Percentiles rank a stretch among this genome's conserved stretches.
Conservation (phyloP, 2,329 filamentous ascomycete species). For the Pyrenophora tritici-repentis region DNA sequence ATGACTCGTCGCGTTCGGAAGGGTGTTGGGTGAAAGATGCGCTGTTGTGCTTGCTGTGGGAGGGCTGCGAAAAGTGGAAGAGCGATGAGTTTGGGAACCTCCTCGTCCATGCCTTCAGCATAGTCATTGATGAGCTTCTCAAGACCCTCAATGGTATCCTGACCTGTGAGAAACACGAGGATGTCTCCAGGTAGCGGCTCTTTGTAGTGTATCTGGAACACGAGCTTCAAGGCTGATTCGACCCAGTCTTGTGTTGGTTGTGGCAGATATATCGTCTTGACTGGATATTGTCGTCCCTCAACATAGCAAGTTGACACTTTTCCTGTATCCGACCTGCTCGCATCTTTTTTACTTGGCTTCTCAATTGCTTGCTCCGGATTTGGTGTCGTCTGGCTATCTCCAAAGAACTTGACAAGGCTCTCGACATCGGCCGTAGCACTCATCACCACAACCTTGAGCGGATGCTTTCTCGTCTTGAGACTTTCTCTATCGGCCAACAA, state of each 20-base stretch:
- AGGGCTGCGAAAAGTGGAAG: slow-evolving; percentile 89
- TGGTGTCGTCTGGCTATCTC: slow-evolving; percentile 25
- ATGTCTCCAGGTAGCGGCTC: slow-evolving; percentile 94
- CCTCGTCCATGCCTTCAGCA: slow-evolving; percentile 70
- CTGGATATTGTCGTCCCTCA: slow-evolving; percentile 84
- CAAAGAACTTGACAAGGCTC: slow-evolving; percentile 76
- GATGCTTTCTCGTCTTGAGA: slow-evolving; percentile 62
- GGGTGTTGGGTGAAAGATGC: slow-evolving; percentile 77
- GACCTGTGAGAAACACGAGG: slow-evolving; percentile 87
- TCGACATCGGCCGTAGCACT: slow-evolving; percentile 93
- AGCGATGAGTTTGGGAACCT: slow-evolving; percentile 72
- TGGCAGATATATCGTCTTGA: slow-evolving; percentile 75
- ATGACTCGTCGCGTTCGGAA: slow-evolving; percentile 86
- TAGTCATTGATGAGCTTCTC: slow-evolving; percentile 83
- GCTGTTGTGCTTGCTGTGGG: slow-evolving; percentile 82
- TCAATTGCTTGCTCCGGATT: slow-evolving; percentile 17
- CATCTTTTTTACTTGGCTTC: neutral
- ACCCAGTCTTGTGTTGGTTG: slow-evolving; percentile 80
- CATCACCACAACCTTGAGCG: slow-evolving; percentile 92
- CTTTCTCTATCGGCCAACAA: slow-evolving; percentile 70
- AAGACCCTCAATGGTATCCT: slow-evolving; percentile 86
- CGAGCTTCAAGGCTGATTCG: slow-evolving; percentile 77
- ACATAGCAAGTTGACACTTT: slow-evolving; percentile 65
- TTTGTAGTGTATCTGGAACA: slow-evolving; percentile 84
- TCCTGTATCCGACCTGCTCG: neutral